Percentiles rank a stretch among this genome's conserved stretches.
phyloP scores from a whole-genome alignment of 352 stramenopile genomes.

The Phytophthora ohioensis region DNA sequence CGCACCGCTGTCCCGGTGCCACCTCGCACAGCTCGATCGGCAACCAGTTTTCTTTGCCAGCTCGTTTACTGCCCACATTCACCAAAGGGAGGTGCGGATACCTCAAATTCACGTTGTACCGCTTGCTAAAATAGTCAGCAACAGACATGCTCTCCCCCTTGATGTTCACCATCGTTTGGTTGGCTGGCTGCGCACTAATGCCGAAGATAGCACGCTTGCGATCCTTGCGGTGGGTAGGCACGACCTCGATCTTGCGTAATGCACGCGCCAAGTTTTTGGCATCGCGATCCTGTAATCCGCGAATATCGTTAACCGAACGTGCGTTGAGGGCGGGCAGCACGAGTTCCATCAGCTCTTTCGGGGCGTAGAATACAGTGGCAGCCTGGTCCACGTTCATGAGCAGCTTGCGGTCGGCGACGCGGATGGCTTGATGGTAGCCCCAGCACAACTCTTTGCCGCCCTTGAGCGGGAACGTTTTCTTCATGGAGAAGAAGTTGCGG shows the following conservation, averaged over 20 bases:
- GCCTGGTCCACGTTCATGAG: conserved; percentile 80
- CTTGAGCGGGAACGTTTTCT: conserved; percentile 61
- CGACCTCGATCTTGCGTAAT: conserved; percentile 63
- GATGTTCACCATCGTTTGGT: conserved; percentile 59
- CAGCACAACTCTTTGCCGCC: conserved; percentile 77
- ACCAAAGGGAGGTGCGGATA: conserved; percentile 76
- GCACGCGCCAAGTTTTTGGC: conserved; percentile 42
- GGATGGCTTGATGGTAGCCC: conserved; percentile 80
- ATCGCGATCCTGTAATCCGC: conserved; percentile 47
- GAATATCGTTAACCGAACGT: conserved; percentile 46
- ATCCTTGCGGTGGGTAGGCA: conserved; percentile 70
- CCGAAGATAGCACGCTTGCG: conserved; percentile 64
- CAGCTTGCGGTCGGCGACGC: conserved; percentile 58
- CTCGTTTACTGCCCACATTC: conserved; percentile 67
- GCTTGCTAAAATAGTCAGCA: conserved; percentile 65
- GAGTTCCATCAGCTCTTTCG: conserved; percentile 62
- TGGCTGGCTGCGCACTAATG: conserved; percentile 53
- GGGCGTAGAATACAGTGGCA: conserved; percentile 74
- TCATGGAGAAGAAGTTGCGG: conserved; percentile 79
- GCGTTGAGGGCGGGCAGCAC: conserved; percentile 51
- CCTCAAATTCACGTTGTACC: conserved; percentile 65
- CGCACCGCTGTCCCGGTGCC: conserved; percentile 69
- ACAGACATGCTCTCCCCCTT: conserved; percentile 65
- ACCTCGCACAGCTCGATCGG: conserved; percentile 88
- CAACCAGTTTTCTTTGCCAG: conserved; percentile 65